A percentile compares a stretch with the other conserved stretches of the same genome.
Evolutionary conservation across 2,329 filamentous ascomycete species (phyloP).

Genomic region (Colletotrichum filicis): DNA sequence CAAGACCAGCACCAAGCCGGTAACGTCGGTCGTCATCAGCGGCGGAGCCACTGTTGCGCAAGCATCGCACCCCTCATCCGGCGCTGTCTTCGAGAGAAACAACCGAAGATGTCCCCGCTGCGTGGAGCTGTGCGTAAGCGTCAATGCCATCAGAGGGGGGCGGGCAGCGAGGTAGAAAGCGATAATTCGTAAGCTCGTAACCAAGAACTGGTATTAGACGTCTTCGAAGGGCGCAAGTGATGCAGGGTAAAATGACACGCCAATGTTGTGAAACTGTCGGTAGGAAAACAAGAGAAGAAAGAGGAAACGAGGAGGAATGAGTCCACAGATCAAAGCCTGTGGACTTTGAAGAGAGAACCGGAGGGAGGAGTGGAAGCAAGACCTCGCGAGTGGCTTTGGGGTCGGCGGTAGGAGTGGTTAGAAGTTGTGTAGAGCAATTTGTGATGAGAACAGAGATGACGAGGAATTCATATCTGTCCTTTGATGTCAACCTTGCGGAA

Average conservation of each 20-base stretch:
- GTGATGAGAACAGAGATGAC: constrained; percentile 21
- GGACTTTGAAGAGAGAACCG: neutral
- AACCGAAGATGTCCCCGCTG: constrained; percentile 4
- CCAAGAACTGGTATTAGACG: constrained; percentile 8
- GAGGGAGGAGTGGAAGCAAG: neutral
- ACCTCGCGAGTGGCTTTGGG: neutral
- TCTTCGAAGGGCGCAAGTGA: constrained; percentile 13
- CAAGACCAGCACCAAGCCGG: constrained; percentile 10
- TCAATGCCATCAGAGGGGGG: constrained; percentile 17
- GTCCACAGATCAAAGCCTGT: neutral
- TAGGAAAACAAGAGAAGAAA: constrained; percentile 27
- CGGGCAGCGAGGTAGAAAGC: constrained; percentile 1
- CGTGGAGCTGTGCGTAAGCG: constrained; percentile 30
- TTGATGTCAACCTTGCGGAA: constrained; percentile 96
- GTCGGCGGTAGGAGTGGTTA: constrained; percentile 4
- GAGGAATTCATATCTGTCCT: constrained; percentile 81
- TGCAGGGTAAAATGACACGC: constrained; percentile 23
- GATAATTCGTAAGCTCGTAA: constrained; percentile 23
- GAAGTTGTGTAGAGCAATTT: constrained; percentile 24
- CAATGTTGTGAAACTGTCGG: constrained; percentile 22
- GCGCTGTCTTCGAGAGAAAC: constrained; percentile 2
- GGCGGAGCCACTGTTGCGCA: neutral
- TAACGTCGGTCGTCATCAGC: neutral
- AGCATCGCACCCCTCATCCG: neutral
- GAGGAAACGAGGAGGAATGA: constrained; percentile 8